Evolutionary conservation across 176 grass and related monocot genomes (phyloP).

Genomic region (Echinochloa phyllopogon): DNA sequence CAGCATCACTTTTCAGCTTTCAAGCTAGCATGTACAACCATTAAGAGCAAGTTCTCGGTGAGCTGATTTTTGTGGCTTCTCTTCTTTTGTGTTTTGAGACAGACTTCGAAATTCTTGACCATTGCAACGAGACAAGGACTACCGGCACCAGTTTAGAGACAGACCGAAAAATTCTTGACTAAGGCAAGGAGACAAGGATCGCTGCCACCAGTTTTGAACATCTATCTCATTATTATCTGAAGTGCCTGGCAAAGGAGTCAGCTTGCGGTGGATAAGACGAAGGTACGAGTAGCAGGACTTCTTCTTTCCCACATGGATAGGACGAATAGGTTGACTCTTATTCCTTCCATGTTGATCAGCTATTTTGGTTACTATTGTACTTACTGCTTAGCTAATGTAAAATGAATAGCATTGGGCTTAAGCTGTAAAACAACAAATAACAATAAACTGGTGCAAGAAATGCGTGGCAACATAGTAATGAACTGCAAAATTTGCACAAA

Average conservation of each 20-base stretch:
- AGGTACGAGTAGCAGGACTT: background rate
- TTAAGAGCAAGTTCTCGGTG: background rate
- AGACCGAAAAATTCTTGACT: background rate
- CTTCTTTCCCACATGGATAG: background rate
- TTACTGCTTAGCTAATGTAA: background rate
- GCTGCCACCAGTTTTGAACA: background rate
- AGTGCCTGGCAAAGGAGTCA: background rate
- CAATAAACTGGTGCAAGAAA: slow-evolving; percentile 3
- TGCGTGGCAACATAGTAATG: background rate
- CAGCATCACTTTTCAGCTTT: background rate
- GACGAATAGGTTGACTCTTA: background rate
- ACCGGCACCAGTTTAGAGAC: background rate
- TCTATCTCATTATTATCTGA: background rate
- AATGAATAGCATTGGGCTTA: background rate
- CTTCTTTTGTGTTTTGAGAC: background rate
- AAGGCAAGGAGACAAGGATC: background rate
- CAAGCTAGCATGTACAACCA: background rate
- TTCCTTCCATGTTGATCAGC: background rate
- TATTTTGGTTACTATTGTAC: slow-evolving; percentile 4
- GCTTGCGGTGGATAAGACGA: background rate
- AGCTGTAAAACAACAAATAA: background rate
- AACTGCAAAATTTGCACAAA: background rate
- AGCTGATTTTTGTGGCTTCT: background rate
- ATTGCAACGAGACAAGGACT: background rate
- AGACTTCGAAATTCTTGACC: background rate